Conservation (phyloP, 371 early-diverging fungal species). For the Rhizopus sp. region DNA sequence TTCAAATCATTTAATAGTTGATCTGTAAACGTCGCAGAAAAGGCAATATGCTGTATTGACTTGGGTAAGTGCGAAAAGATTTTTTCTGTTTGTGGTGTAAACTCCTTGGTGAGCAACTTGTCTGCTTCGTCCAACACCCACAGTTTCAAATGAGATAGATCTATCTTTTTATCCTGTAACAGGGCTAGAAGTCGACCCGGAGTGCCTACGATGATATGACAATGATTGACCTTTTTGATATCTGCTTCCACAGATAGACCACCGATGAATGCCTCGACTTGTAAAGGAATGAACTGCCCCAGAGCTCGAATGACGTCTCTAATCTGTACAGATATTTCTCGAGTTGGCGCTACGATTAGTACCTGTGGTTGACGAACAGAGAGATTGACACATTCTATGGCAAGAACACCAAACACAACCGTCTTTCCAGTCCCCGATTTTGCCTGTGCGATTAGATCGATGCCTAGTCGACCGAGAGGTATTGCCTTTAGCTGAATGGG, state of each 20-base stretch:
- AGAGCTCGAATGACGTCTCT: conserved; percentile 66
- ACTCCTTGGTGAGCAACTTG: conserved; percentile 72
- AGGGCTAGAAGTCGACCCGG: conserved; percentile 89
- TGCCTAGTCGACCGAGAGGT: conserved; percentile 74
- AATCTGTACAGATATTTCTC: conserved; percentile 93
- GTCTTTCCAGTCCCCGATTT: conserved; percentile 98
- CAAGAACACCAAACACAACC: conserved; percentile 91
- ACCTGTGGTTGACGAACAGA: conserved; percentile 34
- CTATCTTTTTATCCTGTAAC: conserved; percentile 66
- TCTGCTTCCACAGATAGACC: conserved; percentile 78
- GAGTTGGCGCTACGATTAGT: conserved; percentile 88
- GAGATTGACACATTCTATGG: conserved; percentile 74
- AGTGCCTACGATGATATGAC: conserved; percentile 88
- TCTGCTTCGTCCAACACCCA: conserved; percentile 97
- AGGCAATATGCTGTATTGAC: conserved; percentile 59
- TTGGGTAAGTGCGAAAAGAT: conserved; percentile 30
- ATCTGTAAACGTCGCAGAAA: conserved; percentile 67
- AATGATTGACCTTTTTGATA: conserved; percentile 61
- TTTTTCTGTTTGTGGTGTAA: conserved; percentile 39
- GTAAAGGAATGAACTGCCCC: conserved; percentile 55
- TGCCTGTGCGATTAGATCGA: conserved; percentile 90
- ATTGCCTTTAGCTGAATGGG: conserved; percentile 92
- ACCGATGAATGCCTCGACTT: conserved; percentile 86
- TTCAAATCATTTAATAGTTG: conserved; percentile 41
- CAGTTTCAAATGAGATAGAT: conserved; percentile 69